Base-by-base conservation (phyloP, 345 rosid genomes). In the Carallia brachiata region DNA sequence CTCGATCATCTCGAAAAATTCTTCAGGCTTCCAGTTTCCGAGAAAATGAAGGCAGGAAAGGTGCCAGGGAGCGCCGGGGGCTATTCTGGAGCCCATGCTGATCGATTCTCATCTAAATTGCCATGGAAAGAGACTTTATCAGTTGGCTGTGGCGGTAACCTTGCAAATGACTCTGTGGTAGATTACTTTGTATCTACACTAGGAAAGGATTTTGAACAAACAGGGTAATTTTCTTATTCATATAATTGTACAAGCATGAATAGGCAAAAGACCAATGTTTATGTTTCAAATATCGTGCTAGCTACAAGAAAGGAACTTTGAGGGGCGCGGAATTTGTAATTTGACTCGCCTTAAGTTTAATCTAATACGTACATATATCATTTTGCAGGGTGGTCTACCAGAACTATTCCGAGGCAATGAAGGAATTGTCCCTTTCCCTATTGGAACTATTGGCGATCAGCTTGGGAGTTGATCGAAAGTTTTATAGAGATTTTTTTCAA, bases 51-150 rank as follows among this genome's bases (percentile, higher is more conserved):
- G 60, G 79, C 75, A 64, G 66, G 27, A 32, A 77, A 69, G 74
- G 65, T 16, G 30, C 63, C 70, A 3, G 82, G 84, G 9, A 66
- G 70, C 8, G 18, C 58, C 1, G 78, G 80, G 64, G 90, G 90
- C 2, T 87, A 84, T 70, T 78, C 87, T 1, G 70, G 80, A 34
- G 84, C 82, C 31, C 87, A 83, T 61, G 28, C 81, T 19, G 83
- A 83, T 13, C 80, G 90, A 34, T 88, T 78, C 64, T 69, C 83
- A 7, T 77, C 88, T 7, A 88, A 80, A 58, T 67, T 86, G 74
- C 87, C 90, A 1, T 88, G 96, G 96, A 90, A 88, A 77, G 90
- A 90, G 72, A 86, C 86, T 8, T 74, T 90, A 12, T 67, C 91
- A 47, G 70, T 85, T 12, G 75, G 71, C 6, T 84, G 64, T 59